Evolutionary conservation across 495 filamentous ascomycete genomes (phyloP).

Genomic region (Sabuloglossum arenarium): DNA sequence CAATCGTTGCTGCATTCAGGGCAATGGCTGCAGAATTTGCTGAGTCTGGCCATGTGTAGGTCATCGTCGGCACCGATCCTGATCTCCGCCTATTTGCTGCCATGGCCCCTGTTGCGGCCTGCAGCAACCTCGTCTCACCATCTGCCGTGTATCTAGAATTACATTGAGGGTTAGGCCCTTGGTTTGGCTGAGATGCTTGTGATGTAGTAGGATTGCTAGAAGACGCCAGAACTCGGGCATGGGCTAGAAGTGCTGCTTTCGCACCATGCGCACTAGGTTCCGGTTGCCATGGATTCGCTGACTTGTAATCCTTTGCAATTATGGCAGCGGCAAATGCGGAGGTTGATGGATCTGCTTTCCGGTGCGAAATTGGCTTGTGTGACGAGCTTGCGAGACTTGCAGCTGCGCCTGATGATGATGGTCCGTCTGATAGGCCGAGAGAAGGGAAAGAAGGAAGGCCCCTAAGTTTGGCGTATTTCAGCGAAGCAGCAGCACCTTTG

Average conservation of each 20-base stretch:
- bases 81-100: conserved; percentile 37
- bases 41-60: conserved; percentile 32
- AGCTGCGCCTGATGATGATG: conserved; percentile 49
- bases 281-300: conserved; percentile 30
- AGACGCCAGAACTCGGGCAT: background rate
- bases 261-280: conserved; percentile 38
- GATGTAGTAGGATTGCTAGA: conserved; percentile 38
- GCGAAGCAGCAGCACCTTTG: conserved; percentile 34
- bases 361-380: conserved; percentile 34
- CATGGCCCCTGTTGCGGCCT: conserved; percentile 57
- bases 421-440: conserved; percentile 36
- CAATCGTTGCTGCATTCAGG: conserved; percentile 41
- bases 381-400: conserved; percentile 52
- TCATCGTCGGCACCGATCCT: conserved; percentile 35
- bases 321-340: conserved; percentile 48
- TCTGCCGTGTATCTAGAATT: conserved; percentile 25
- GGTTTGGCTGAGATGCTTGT: conserved; percentile 26
- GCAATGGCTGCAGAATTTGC: conserved; percentile 40
- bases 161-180: conserved; percentile 15
- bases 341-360: conserved; percentile 36
- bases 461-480: conserved; percentile 44
- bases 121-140: conserved; percentile 36
- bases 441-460: conserved; percentile 48
- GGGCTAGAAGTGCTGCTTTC: conserved; percentile 50
- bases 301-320: conserved; percentile 45